Evolutionary conservation across 129 eudicot genomes (phyloP), one percentile per base, ranked within the genome.

Genomic region (Deinandra increscens): DNA sequence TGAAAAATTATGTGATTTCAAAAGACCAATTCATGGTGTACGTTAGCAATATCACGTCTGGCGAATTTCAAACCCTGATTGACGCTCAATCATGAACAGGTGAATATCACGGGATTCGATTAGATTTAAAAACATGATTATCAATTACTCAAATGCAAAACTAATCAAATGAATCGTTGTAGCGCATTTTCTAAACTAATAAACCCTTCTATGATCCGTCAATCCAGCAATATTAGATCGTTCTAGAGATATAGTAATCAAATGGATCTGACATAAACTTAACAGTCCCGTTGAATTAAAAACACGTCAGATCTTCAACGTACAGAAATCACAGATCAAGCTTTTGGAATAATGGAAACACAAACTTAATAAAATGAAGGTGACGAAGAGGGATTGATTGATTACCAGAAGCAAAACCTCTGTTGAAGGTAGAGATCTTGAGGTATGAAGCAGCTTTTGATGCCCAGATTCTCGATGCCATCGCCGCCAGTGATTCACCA

Each of bases 321-420:
- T 29, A 58, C 29, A 12, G 41, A 29, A 31, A 59, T 59, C 7
- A 54, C 61, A 54, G 62, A 23, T 23, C 0, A 23, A 15, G 26
- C 45, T 6, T 17, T 64, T 17, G 37, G 69, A n/a, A n/a, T n/a
- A n/a, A n/a, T n/a, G n/a, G n/a, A n/a, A 77, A 17, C 53, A 9
- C 45, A 15, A 7, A 73, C n/a, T 1, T 4, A 22, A 23, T 4
- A 22, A 23, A 71, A 70, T 9, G 64, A 69, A 74, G 75, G 51
- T 19, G 49, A 68, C 33, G 76, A 62, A 60, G 60, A 44, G 1
- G 29, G 60, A 7, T 43, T 33, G 46, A 53, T 66, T 44, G 15
- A 51, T 51, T 81, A 89, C 97, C 97, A 50, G 94, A 75, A 71
- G 94, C 91, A 64, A 84, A 90, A 23, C 81, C 83, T 70, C 96